Base-by-base conservation (phyloP, 2,329 filamentous ascomycete genomes). In the Fusarium protoensiforme region DNA sequence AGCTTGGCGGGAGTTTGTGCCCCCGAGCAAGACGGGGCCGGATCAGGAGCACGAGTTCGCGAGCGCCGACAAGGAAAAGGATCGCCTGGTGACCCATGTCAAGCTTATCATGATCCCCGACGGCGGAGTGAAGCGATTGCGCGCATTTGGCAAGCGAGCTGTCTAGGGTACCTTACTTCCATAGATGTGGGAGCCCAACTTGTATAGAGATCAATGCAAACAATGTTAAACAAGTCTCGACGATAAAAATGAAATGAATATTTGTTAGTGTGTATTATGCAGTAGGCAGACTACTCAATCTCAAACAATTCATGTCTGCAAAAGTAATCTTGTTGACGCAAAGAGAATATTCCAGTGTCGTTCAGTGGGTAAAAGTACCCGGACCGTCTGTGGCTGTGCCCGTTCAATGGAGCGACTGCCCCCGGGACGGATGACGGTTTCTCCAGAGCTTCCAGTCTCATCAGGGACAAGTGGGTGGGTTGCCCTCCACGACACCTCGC, bases 61-160 rank as follows among this genome's bases (percentile, higher is more conserved):
- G 35, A 88, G 85, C 62, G 77, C 86, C 65, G 85, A 90, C 20
- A 84, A 87, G 74, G 89, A 90, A 39, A 85, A 87, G 75, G 89
- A 89, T 36, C 87, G 86, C 79, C 84, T 86, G 3, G 93, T 94
- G 78, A 94, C 93, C 14, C 95, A 96, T 83, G 91, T 95, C 24
- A 98, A 97, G 88, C 86, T 98, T 80, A 93, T 94, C 36, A 96
- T 98, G 80, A 94, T 98, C 75, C 96, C 96, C 0, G 95, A 98
- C 82, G 95, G 96, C 36, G 95, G 96, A 27, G 93, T 98, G 4
- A 98, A 97, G 90, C 87, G 95, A 73, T 88, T 98, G 74, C 90
- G 94, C 62, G 81, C 78, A 38, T 82, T 82, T 77, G 82, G 82
- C 24, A 82, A 77, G 75, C 78, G 82, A 60, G 78, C 69, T 51